A percentile compares a stretch with the other conserved stretches of the same genome.
These are phyloP conservation scores for Eimeria falciformis DNA, from an alignment of 169 alveolate genomes.

Conservation along the genomic window DNA sequence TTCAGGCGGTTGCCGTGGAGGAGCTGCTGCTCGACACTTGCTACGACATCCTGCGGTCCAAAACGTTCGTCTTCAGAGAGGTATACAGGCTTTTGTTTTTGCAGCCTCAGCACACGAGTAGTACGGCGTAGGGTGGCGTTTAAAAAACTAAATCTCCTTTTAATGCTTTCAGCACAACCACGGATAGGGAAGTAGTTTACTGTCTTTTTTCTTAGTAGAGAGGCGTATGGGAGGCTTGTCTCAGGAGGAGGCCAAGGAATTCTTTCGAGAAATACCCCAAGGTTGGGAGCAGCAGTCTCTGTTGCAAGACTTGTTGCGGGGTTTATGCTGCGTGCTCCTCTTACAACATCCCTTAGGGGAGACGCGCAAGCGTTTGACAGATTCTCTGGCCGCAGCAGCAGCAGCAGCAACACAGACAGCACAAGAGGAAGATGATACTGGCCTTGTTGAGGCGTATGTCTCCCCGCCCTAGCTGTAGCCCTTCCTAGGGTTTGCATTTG, in stretches of 20 bases:
- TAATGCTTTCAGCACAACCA: no score
- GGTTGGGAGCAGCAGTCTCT: constrained; percentile 34
- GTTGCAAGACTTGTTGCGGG: constrained; percentile 11
- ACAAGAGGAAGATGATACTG: constrained; percentile 56
- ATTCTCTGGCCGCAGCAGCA: constrained; percentile 43
- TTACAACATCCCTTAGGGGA: constrained; percentile 60
- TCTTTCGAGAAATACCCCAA: constrained; percentile 24
- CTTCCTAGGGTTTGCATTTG: no score
- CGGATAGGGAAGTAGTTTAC: no score
- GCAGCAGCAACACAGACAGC: constrained; percentile 6
- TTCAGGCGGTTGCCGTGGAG: constrained; percentile 44
- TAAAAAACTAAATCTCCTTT: no score
- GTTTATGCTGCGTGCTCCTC: constrained; percentile 16
- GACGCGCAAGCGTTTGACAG: constrained; percentile 55
- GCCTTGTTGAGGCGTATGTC: constrained; percentile 66
- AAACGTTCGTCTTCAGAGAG: constrained; percentile 58
- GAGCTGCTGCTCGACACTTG: constrained; percentile 60
- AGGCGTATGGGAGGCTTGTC: no score
- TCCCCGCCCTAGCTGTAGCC: background rate
- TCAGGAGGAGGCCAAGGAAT: constrained; percentile 43
- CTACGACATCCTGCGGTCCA: constrained; percentile 43
- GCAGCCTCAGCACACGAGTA: background rate
- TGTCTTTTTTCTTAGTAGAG: no score
- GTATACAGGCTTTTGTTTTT: background rate
- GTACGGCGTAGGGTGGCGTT: background rate